Evolutionary conservation across 768 basidiomycete species (phyloP).

Genomic region (Leccinellum rugosiceps): DNA sequence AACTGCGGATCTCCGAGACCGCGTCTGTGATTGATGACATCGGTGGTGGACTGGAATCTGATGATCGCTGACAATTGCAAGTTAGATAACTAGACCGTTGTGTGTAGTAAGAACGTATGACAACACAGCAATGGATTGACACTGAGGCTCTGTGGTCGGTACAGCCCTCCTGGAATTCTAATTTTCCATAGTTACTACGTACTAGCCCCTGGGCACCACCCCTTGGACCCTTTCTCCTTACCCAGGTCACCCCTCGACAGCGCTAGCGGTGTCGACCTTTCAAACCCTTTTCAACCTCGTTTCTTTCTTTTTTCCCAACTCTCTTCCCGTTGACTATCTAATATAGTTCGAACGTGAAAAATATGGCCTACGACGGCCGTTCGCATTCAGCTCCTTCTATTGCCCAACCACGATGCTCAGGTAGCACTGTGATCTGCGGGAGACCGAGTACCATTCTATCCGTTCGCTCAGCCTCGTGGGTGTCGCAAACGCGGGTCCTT

Average conservation of each 20-base stretch:
- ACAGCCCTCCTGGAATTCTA: conserved; percentile 3
- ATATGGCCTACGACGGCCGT: not conserved
- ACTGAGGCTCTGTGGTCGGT: not conserved
- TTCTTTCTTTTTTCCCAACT: not conserved
- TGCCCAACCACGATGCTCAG: conserved; percentile 3
- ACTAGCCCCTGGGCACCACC: not conserved
- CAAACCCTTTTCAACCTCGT: conserved; percentile 6
- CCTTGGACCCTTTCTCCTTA: not conserved
- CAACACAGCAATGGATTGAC: not conserved
- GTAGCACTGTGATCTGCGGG: not conserved
- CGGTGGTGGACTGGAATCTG: not conserved
- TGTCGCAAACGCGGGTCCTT: not conserved
- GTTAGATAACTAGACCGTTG: too few relatives aligned
- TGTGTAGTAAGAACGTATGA: not conserved
- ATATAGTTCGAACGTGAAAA: conserved; percentile 2
- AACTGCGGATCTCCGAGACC: conserved; percentile 5
- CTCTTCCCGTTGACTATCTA: not conserved
- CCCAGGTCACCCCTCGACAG: conserved; percentile 7
- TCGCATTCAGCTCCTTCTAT: not conserved
- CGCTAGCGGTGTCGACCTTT: not conserved
- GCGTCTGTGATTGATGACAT: not conserved
- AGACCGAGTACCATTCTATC: not conserved
- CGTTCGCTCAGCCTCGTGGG: conserved; percentile 3
- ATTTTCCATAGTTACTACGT: not conserved
- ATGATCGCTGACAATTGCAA: not conserved